phyloP scores from a whole-genome alignment of 495 filamentous ascomycete species.

The Penicillium bovifimosum region DNA sequence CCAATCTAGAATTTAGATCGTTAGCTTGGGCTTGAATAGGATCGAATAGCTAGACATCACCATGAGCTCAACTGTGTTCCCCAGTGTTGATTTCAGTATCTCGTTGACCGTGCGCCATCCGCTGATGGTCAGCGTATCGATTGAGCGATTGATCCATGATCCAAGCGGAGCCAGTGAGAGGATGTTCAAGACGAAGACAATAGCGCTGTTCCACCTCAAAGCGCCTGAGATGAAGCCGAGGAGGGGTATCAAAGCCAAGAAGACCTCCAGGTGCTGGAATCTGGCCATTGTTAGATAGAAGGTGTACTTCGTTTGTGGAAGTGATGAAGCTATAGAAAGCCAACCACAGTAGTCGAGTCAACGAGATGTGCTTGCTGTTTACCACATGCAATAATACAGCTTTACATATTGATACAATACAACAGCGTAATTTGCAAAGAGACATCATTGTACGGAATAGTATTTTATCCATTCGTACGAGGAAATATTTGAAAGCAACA shows the following conservation, averaged over 20 bases:
- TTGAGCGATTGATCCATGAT: slow-evolving; percentile 13
- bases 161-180: slow-evolving; percentile 12
- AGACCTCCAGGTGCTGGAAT: neutral
- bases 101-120: slow-evolving; percentile 9
- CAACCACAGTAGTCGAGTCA: neutral
- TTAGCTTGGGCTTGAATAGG: neutral
- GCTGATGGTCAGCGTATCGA: slow-evolving; percentile 11
- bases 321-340: neutral
- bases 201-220: neutral
- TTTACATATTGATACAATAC: neutral
- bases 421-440: neutral
- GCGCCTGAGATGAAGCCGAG: slow-evolving; percentile 11
- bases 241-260: slow-evolving; percentile 2
- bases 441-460: too few species aligned
- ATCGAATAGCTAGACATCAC: neutral
- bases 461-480: slow-evolving; percentile 1
- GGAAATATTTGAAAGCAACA: neutral
- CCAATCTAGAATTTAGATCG: slow-evolving; percentile 8
- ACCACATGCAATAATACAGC: neutral
- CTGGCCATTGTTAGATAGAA: too few species aligned
- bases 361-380: neutral
- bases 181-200: slow-evolving; percentile 20
- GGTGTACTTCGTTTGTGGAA: too few species aligned
- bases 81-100: slow-evolving; percentile 25
- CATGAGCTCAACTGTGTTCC: slow-evolving; percentile 25